phyloP scores from a whole-genome alignment of 2,329 filamentous ascomycete genomes.

The Fonsecaea monophora region DNA sequence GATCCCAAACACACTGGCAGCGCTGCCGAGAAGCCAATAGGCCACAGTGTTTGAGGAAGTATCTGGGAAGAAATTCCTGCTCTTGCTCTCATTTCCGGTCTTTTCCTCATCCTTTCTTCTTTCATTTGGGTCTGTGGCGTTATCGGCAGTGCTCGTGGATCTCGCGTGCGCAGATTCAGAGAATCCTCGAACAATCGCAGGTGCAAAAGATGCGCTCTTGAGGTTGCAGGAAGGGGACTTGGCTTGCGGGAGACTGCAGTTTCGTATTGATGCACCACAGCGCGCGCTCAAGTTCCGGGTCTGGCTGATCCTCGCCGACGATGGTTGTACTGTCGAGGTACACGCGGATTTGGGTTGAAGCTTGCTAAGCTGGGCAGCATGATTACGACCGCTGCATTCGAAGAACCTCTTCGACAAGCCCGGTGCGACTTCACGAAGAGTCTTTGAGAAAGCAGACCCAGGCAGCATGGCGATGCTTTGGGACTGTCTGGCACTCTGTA shows the following conservation, averaged over 20 bases:
- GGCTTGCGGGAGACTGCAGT: background rate
- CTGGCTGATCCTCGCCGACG: conserved; percentile 1
- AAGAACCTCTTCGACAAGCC: conserved; percentile 38
- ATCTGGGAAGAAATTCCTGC: conserved; percentile 54
- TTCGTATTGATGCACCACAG: conserved; percentile 5
- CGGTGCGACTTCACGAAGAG: conserved; percentile 37
- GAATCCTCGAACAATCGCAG: conserved; percentile 18
- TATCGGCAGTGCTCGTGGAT: background rate
- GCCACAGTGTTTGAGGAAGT: conserved; percentile 78
- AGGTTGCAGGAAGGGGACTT: background rate
- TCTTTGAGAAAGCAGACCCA: conserved; percentile 30
- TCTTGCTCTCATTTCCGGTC: conserved; percentile 18
- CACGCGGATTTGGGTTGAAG: background rate
- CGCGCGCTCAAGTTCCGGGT: conserved; percentile 15
- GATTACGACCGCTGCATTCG: conserved; percentile 28
- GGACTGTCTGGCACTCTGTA: background rate
- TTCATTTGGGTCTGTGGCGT: conserved; percentile 2
- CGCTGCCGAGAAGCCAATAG: conserved; percentile 91
- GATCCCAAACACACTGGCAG: conserved; percentile 93
- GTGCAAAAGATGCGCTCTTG: background rate
- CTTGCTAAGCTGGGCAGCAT: conserved; percentile 13
- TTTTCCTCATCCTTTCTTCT: background rate
- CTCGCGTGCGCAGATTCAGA: conserved; percentile 26
- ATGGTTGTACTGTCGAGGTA: background rate
- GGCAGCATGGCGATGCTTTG: conserved; percentile 28